These are phyloP conservation scores for Porodaedalea pini DNA, from an alignment of 1,284 basidiomycete species.

Conservation along the genomic window DNA sequence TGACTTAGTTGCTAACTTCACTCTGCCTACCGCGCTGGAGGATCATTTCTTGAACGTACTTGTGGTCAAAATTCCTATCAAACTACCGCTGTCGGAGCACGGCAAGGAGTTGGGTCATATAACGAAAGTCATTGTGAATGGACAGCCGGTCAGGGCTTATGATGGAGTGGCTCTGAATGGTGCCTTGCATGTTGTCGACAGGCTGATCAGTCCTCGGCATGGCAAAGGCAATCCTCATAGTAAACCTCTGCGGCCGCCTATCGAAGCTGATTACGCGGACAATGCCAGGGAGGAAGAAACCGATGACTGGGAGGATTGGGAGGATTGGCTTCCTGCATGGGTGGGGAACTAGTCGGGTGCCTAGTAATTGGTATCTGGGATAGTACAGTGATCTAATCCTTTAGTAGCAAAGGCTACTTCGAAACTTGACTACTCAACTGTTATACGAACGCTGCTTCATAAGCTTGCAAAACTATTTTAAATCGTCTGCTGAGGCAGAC, in stretches of 20 bases:
- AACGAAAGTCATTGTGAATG: slow-evolving; percentile 48
- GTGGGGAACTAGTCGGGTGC: too few relatives aligned
- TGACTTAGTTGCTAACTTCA: slow-evolving; percentile 44
- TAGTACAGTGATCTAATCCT: too few relatives aligned
- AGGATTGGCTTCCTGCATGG: slow-evolving; percentile 48
- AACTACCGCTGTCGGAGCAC: slow-evolving; percentile 31
- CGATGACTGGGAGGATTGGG: slow-evolving; percentile 57
- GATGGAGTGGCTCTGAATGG: slow-evolving; percentile 64
- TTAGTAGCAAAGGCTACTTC: too few relatives aligned
- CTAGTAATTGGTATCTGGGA: too few relatives aligned
- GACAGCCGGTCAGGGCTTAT: slow-evolving; percentile 40
- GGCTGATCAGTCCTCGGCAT: slow-evolving; percentile 47
- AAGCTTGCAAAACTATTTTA: too few relatives aligned
- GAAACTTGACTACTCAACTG: too few relatives aligned
- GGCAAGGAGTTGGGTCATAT: slow-evolving; percentile 40
- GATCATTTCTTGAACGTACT: slow-evolving; percentile 48
- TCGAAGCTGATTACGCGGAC: slow-evolving; percentile 22
- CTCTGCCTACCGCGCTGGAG: slow-evolving; percentile 46
- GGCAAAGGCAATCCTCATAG: not conserved
- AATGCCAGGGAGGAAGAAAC: slow-evolving; percentile 30
- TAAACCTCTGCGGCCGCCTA: slow-evolving; percentile 12
- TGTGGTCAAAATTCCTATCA: slow-evolving; percentile 43
- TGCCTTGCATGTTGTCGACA: slow-evolving; percentile 53
- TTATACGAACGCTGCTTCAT: too few relatives aligned
- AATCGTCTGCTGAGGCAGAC: too few relatives aligned